Evolutionary conservation across 352 stramenopile genomes (phyloP), one percentile per base, ranked within the genome.

Genomic region (Phytophthora uliginosa): DNA sequence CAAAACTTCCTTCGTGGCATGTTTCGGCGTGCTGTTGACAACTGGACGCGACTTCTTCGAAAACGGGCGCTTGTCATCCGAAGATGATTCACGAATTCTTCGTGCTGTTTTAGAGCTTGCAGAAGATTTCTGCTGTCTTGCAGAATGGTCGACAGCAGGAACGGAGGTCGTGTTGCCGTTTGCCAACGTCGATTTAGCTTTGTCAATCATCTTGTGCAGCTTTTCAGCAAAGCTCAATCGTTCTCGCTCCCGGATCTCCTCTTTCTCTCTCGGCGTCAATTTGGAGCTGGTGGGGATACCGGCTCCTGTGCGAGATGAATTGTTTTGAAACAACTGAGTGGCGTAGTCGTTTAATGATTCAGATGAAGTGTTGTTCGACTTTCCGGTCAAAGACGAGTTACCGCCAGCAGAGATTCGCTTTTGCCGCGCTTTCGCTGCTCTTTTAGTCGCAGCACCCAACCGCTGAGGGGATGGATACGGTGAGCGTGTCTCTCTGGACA

Each of bases 191-290:
- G 81, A 89, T 62, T 96, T 93, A 8, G 89, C 86, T 58, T 93
- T 92, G 59, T 96, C 89, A 59, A 96, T 96, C 89, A 95, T 95
- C 54, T 93, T 93, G 79, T 96, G 89, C 15, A 96, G 64, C 47
- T 96, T 96, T 52, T 96, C 87, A 10, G 89, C 89, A 71, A 96
- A 96, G 24, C 85, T 94, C 50, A 96, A 53, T 7, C 89, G 75
- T 40, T 92, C 84, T 13, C 79, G 77, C 51, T 93, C 86, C 62
- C 78, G 72, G 12, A 82, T 73, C 54, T 85, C 78, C 17, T 77
- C 77, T 58, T 77, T 81, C 40, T 82, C 78, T 10, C 59, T 66
- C 31, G 69, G 66, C 1, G 65, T 74, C 42, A 83, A 42, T 45
- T 51, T 76, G 31, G 62, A 63, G 31, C 22, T 69, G 12, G 45